phyloP scores from a whole-genome alignment of 1,284 basidiomycete species.

The Anthracocystis walkeri region DNA sequence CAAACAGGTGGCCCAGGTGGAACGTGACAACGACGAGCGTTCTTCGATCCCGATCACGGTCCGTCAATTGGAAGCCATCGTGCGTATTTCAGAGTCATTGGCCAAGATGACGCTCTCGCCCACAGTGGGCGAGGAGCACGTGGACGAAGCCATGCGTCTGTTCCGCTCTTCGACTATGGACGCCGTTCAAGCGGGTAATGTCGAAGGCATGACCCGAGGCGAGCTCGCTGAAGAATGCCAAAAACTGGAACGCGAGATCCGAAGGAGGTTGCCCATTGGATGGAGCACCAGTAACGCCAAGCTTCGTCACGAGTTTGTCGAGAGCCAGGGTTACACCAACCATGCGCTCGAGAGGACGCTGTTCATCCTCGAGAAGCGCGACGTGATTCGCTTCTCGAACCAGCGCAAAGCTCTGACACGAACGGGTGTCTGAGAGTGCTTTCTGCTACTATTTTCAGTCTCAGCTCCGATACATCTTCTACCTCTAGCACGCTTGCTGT shows the following conservation, averaged over 20 bases:
- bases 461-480: neutral
- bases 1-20: conserved; percentile 94
- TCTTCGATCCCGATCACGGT: conserved; percentile 98
- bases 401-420: conserved; percentile 66
- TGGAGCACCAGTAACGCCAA: conserved; percentile 97
- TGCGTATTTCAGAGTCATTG: conserved; percentile 95
- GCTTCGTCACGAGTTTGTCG: conserved; percentile 94
- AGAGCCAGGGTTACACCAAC: conserved; percentile 77
- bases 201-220: conserved; percentile 90
- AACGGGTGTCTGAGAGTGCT: conserved; percentile 59
- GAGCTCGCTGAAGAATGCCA: conserved; percentile 95
- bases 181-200: conserved; percentile 90
- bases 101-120: conserved; percentile 93
- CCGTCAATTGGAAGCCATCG: conserved; percentile 98
- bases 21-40: conserved; percentile 95
- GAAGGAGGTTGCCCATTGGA: conserved; percentile 88
- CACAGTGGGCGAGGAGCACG: conserved; percentile 89
- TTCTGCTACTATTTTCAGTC: neutral
- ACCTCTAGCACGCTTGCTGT: neutral
- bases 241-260: conserved; percentile 90
- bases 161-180: conserved; percentile 99
- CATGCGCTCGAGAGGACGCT: conserved; percentile 93
- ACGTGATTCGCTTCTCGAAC: conserved; percentile 86
- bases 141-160: conserved; percentile 95
- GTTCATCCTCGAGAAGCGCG: conserved; percentile 93